Evolutionary conservation across 2,329 filamentous ascomycete species (phyloP), one percentile per base, ranked within the genome.

Genomic region (Gyromitra esculenta): DNA sequence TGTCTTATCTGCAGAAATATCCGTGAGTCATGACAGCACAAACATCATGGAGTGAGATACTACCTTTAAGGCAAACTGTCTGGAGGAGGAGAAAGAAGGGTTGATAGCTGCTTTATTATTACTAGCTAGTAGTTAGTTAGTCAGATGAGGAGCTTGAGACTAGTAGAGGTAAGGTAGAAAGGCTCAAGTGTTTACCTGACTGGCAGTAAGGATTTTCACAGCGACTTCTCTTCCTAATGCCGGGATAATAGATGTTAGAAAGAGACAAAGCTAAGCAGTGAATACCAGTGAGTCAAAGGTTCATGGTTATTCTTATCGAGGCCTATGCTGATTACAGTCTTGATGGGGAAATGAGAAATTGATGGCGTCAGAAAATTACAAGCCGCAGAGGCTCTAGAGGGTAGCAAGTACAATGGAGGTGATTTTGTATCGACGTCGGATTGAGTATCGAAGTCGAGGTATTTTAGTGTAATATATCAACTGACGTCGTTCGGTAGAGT

Each of bases 221-320:
- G 31, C 50, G 21, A 41, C 13, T 50, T 68, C 37, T 54, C 9
- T 43, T 45, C 31, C 50, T 18, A 25, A 37, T 21, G 37, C 11
- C 11, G 11, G 15, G 54, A 45, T 59, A 57, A 8, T 45, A 8
- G 41, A 39, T 59, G 21, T 31, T 31, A 31, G 25, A 31, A 43
- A n/a, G 13, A 18, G 1, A 31, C 9, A 43, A 50, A n/a, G 25
- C n/a, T 18, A n/a, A 39, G 31, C 7, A 48, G 8, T 39, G 31
- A 18, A 64, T 37, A 25, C 35, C 63, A 54, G 63, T 45, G 11
- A 54, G 21, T 68, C 50, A 48, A 59, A 56, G 39, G 11, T 37
- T 18, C 21, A 21, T 43, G 39, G 43, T n/a, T 60, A 31, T 35
- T 39, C 54, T 11, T 41, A 69, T 69, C 11, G 54, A 68, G 39